These are phyloP conservation scores for Catunica adiposa DNA, from an alignment of 2,329 filamentous ascomycete species.

Conservation along the genomic window DNA sequence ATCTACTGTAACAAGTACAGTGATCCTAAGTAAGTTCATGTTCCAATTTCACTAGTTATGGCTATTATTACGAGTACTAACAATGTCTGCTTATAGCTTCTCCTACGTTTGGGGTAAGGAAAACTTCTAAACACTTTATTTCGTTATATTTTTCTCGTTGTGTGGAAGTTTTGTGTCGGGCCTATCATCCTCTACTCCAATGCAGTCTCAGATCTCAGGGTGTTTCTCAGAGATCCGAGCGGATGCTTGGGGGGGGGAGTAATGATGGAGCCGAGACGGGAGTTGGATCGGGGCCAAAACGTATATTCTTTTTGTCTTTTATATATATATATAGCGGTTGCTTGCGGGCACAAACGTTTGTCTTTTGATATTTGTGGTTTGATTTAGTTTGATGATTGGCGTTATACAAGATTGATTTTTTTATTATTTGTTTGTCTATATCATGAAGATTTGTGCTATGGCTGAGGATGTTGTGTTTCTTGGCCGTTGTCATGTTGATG, in stretches of 20 bases:
- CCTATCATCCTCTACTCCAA: too few relatives aligned
- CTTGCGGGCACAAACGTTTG: not conserved
- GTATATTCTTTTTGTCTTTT: conserved; percentile 2
- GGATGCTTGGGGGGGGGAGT: too few relatives aligned
- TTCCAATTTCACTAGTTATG: not conserved
- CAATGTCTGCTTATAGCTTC: conserved; percentile 29
- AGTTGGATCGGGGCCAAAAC: conserved; percentile 1
- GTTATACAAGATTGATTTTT: not conserved
- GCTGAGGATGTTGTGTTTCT: too few relatives aligned
- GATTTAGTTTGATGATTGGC: not conserved
- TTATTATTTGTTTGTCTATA: not conserved
- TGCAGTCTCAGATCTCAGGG: too few relatives aligned
- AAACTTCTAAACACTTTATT: conserved; percentile 36
- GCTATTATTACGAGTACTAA: conserved; percentile 15
- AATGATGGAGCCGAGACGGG: not conserved
- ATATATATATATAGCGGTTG: not conserved
- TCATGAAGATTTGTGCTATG: not conserved
- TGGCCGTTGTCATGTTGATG: too few relatives aligned
- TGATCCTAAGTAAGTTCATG: conserved; percentile 52
- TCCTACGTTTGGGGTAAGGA: conserved; percentile 54
- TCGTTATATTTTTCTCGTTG: too few relatives aligned
- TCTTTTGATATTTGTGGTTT: not conserved
- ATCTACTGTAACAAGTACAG: conserved; percentile 81
- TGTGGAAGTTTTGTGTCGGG: too few relatives aligned
- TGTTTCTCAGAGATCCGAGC: too few relatives aligned